phyloP scores from a whole-genome alignment of 192 early-diverging fungal genomes.

The Dissophora globulifera region DNA sequence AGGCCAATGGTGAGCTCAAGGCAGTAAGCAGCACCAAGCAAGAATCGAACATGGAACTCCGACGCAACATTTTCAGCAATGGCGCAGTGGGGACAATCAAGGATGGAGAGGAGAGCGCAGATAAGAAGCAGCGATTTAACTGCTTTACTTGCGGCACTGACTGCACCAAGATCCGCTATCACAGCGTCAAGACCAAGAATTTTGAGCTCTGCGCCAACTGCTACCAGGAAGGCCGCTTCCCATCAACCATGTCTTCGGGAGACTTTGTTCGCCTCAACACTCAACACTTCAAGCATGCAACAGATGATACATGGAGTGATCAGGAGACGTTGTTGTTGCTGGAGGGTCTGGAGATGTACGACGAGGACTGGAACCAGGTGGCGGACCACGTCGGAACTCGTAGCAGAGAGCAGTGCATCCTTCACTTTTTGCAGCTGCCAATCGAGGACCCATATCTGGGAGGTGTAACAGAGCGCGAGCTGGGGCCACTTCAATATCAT shows the following conservation, averaged over 20 bases:
- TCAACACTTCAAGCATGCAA: slow-evolving; percentile 58
- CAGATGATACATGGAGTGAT: slow-evolving; percentile 83
- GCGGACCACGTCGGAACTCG: slow-evolving; percentile 93
- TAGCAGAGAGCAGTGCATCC: slow-evolving; percentile 91
- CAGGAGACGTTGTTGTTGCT: slow-evolving; percentile 88
- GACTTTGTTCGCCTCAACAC: slow-evolving; percentile 88
- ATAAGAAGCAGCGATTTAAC: slow-evolving; percentile 56
- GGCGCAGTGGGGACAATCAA: slow-evolving; percentile 28
- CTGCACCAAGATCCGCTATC: slow-evolving; percentile 84
- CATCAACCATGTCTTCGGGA: slow-evolving; percentile 78
- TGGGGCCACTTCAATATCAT: slow-evolving; percentile 79
- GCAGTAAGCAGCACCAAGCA: slow-evolving; percentile 16
- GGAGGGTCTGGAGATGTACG: slow-evolving; percentile 94
- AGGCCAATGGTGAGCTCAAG: slow-evolving; percentile 30
- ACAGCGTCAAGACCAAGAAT: slow-evolving; percentile 76
- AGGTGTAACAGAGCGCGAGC: slow-evolving; percentile 44
- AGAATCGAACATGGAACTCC: slow-evolving; percentile 60
- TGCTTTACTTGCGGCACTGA: slow-evolving; percentile 91
- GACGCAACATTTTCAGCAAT: slow-evolving; percentile 60
- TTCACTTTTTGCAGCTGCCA: slow-evolving; percentile 88
- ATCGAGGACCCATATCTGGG: slow-evolving; percentile 85
- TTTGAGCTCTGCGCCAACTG: slow-evolving; percentile 89
- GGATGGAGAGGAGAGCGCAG: slow-evolving; percentile 53
- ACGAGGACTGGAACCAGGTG: slow-evolving; percentile 94
- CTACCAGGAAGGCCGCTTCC: slow-evolving; percentile 93